phyloP scores from a whole-genome alignment of 2,329 filamentous ascomycete genomes.

The Talaromyces sp. region DNA sequence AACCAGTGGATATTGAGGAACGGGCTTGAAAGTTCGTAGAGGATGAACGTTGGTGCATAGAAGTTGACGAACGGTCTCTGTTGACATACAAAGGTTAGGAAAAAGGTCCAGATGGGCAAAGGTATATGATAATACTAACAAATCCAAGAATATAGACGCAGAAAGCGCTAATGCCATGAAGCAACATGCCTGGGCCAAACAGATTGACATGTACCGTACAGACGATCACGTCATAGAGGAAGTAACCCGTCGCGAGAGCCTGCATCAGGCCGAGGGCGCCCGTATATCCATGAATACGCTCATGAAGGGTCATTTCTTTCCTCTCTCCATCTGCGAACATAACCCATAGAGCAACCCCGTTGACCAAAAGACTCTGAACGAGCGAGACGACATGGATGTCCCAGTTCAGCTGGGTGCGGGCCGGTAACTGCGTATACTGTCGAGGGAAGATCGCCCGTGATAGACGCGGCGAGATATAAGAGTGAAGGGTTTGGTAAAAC shows the following conservation, averaged over 20 bases:
- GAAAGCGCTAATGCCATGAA: slow-evolving; percentile 57
- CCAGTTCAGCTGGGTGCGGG: slow-evolving; percentile 59
- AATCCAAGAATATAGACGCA: slow-evolving; percentile 60
- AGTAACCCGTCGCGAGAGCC: slow-evolving; percentile 59
- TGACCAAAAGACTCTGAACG: slow-evolving; percentile 55
- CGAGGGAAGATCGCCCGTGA: slow-evolving; percentile 50
- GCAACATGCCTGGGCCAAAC: slow-evolving; percentile 58
- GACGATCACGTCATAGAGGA: slow-evolving; percentile 59
- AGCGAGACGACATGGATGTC: slow-evolving; percentile 62
- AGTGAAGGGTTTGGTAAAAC: slow-evolving; percentile 54
- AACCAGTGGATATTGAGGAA: slow-evolving; percentile 69
- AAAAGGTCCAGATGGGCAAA: background rate
- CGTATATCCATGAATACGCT: slow-evolving; percentile 58
- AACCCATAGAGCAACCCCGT: slow-evolving; percentile 52
- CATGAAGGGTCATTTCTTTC: slow-evolving; percentile 46
- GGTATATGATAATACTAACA: slow-evolving; percentile 42
- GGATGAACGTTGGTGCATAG: slow-evolving; percentile 61
- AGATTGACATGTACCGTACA: slow-evolving; percentile 51
- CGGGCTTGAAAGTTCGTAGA: slow-evolving; percentile 62
- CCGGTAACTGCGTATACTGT: slow-evolving; percentile 50
- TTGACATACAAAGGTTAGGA: background rate
- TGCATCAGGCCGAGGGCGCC: slow-evolving; percentile 55
- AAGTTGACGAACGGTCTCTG: slow-evolving; percentile 62
- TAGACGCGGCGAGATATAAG: slow-evolving; percentile 50
- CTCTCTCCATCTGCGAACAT: slow-evolving; percentile 54